Conservation (phyloP, 208 protist species). For the Leishmania aethiopica region DNA sequence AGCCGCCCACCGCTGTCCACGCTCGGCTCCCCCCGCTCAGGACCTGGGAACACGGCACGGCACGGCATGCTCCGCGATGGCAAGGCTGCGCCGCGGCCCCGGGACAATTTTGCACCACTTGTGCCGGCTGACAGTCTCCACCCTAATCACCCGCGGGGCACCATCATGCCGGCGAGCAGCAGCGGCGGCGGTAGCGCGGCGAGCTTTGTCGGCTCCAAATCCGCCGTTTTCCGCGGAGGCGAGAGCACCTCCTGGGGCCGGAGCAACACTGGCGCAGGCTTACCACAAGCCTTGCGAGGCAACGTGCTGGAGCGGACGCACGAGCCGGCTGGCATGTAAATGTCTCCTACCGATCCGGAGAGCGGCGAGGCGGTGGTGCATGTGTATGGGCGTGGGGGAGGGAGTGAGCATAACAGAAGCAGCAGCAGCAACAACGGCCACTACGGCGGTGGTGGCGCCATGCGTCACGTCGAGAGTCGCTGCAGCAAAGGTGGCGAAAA, state of each 20-base stretch:
- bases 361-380: neutral
- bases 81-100: neutral
- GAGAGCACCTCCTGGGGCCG: neutral
- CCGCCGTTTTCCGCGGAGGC: neutral
- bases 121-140: slow-evolving; percentile 13
- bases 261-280: neutral
- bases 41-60: neutral
- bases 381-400: neutral
- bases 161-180: neutral
- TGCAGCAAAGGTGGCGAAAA: neutral
- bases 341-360: neutral
- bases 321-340: neutral
- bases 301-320: neutral
- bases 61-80: neutral
- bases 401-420: neutral
- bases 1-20: slow-evolving; percentile 15
- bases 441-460: neutral
- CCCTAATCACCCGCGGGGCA: neutral
- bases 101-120: slow-evolving; percentile 16
- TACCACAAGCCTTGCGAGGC: neutral
- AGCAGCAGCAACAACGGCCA: neutral
- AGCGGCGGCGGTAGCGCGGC: neutral
- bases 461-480: neutral
- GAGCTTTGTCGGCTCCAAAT: neutral
- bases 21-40: slow-evolving; percentile 6